A percentile compares a stretch with the other conserved stretches of the same genome.
These are phyloP conservation scores for Boletus barrowsii DNA, from an alignment of 768 basidiomycete species.

Conservation along the genomic window DNA sequence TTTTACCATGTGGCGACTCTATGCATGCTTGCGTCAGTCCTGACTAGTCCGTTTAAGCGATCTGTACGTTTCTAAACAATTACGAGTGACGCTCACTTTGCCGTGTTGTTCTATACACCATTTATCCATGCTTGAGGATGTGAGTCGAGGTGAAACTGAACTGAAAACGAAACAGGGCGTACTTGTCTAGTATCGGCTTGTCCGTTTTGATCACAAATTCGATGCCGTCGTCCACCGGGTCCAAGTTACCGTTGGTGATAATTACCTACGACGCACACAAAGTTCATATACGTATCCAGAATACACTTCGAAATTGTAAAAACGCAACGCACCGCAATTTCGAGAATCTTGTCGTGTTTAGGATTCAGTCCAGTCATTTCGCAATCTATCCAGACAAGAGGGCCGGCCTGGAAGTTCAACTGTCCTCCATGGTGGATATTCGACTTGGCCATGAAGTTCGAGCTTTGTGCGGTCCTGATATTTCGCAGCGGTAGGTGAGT, in stretches of 20 bases:
- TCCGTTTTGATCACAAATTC: slow-evolving; percentile 73
- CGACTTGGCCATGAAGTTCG: slow-evolving; percentile 2
- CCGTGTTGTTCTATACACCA: slow-evolving; percentile 89
- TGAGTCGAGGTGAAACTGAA: neutral
- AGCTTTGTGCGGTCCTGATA: neutral
- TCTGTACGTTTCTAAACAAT: neutral
- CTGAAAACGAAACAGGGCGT: slow-evolving; percentile 18
- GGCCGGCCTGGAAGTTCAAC: slow-evolving; percentile 11
- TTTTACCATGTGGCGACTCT: slow-evolving; percentile 59
- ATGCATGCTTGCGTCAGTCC: slow-evolving; percentile 82
- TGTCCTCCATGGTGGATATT: neutral
- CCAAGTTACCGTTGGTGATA: slow-evolving; percentile 82
- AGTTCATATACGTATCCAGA: neutral
- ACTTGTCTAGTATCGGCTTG: slow-evolving; percentile 69
- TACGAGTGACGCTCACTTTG: slow-evolving; percentile 41
- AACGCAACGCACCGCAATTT: slow-evolving; percentile 57
- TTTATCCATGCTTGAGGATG: slow-evolving; percentile 64
- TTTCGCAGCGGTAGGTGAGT: neutral
- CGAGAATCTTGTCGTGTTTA: slow-evolving; percentile 66
- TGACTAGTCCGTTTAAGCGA: slow-evolving; percentile 45
- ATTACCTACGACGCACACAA: slow-evolving; percentile 56
- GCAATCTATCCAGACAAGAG: slow-evolving; percentile 70
- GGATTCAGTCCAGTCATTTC: slow-evolving; percentile 82
- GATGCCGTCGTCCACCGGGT: slow-evolving; percentile 78
- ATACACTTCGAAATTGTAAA: no score